Evolutionary conservation across 2,329 filamentous ascomycete genomes (phyloP), one percentile per base, ranked within the genome.

Genomic region (Salinomyces thailandicus): DNA sequence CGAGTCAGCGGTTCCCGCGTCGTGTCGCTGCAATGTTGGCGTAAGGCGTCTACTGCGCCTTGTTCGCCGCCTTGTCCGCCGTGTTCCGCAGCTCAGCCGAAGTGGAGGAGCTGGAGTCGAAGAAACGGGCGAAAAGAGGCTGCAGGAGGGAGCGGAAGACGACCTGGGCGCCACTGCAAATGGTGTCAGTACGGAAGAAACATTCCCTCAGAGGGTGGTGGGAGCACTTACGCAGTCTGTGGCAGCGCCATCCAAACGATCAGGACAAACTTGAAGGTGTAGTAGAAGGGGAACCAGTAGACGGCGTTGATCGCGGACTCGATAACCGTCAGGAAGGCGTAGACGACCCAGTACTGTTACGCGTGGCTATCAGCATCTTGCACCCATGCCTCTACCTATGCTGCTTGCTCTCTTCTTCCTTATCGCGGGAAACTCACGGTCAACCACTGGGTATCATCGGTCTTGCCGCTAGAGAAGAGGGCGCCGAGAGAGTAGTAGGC

Each of bases 231-330:
- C 89, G 73, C 72, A 72, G 93, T 95, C 64, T 84, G 75, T 63
- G 91, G 91, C 57, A 98, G 85, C 53, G 89, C 79, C 69, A 98
- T 86, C 91, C 91, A 98, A 62, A 98, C 79, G 55, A 96, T 75
- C 63, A 96, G 82, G 60, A 93, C 71, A 61, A 98, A 95, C 77
- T 98, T 98, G 82, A 98, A 96, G 61, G 87, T 89, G 69, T 85
- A 98, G 81, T 98, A 98, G 72, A 98, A 98, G 60, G 91, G 66
- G 72, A 93, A 85, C 84, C 84, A 93, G 75, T 91, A 91, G 46
- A 89, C 82, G 46, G 85, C 81, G 66, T 74, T 86, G 57, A 93
- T 67, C 44, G 82, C 73, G 63, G 81, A 86, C 73, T 93, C 85
- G 52, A 85, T 59, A 33, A 91, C 81, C 44, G 81, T 86, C 65